Conservation (phyloP, 371 early-diverging fungal species). For the Lichtheimia corymbifera region DNA sequence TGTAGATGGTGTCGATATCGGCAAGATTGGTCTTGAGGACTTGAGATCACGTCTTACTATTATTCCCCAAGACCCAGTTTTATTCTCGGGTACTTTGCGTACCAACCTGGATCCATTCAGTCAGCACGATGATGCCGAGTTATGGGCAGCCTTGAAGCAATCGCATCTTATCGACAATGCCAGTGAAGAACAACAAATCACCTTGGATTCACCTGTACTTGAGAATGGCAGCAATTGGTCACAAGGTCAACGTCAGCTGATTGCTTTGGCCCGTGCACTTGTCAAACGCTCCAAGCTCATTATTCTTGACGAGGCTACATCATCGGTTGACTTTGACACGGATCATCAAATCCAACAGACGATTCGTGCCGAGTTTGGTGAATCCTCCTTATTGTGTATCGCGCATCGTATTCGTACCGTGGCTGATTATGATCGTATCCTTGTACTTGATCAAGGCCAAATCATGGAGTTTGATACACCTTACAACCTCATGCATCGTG, state of each 20-base stretch:
- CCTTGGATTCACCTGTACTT: conserved; percentile 59
- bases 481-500: conserved; percentile 50
- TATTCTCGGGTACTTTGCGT: conserved; percentile 79
- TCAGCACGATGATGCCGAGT: conserved; percentile 63
- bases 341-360: conserved; percentile 80
- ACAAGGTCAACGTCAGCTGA: conserved; percentile 88
- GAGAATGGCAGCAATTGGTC: conserved; percentile 83
- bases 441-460: conserved; percentile 81
- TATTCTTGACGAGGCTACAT: conserved; percentile 88
- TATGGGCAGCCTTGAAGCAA: conserved; percentile 76
- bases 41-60: conserved; percentile 65
- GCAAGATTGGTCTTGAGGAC: conserved; percentile 62
- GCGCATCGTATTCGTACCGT: conserved; percentile 86
- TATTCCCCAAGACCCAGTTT: conserved; percentile 75
- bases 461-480: conserved; percentile 81
- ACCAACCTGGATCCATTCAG: conserved; percentile 79
- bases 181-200: conserved; percentile 43
- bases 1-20: conserved; percentile 75
- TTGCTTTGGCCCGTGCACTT: conserved; percentile 85
- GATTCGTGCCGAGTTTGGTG: conserved; percentile 71
- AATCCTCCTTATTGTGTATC: conserved; percentile 72
- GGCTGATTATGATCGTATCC: conserved; percentile 87
- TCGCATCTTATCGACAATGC: conserved; percentile 60
- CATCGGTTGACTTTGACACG: conserved; percentile 76
- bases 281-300: conserved; percentile 74